phyloP scores from a whole-genome alignment of 1,284 basidiomycete species.

The Ceratobasidium sp. region DNA sequence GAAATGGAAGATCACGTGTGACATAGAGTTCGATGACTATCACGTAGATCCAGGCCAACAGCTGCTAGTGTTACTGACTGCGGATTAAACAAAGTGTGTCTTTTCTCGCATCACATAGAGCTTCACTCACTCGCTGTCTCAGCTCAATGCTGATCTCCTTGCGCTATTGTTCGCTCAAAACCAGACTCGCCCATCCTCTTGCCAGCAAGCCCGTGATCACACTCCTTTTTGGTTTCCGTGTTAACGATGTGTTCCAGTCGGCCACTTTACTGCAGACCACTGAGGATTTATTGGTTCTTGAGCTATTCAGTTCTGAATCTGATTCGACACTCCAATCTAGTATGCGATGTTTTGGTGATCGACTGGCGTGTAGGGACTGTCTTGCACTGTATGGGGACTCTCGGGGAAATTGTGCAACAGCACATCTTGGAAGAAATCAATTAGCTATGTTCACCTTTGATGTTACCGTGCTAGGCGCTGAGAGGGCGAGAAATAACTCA shows the following conservation, averaged over 20 bases:
- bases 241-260: background rate
- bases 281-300: conserved; percentile 3
- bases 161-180: conserved; percentile 16
- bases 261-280: background rate
- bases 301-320: background rate
- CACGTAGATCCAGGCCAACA: conserved; percentile 1
- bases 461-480: background rate
- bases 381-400: background rate
- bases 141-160: background rate
- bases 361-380: conserved; percentile 21
- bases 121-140: background rate
- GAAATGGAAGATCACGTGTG: conserved; percentile 1
- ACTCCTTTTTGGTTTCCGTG: background rate
- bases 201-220: background rate
- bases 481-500: too few relatives aligned
- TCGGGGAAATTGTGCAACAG: background rate
- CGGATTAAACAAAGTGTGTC: background rate
- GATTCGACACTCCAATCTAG: background rate
- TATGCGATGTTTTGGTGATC: background rate
- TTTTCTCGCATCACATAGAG: background rate
- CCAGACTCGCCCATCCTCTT: conserved; percentile 21
- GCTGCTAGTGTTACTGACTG: conserved; percentile 5
- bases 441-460: background rate
- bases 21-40: background rate
- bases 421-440: background rate